phyloP scores from a whole-genome alignment of 257 asterid species.

The Salvia hispanica region DNA sequence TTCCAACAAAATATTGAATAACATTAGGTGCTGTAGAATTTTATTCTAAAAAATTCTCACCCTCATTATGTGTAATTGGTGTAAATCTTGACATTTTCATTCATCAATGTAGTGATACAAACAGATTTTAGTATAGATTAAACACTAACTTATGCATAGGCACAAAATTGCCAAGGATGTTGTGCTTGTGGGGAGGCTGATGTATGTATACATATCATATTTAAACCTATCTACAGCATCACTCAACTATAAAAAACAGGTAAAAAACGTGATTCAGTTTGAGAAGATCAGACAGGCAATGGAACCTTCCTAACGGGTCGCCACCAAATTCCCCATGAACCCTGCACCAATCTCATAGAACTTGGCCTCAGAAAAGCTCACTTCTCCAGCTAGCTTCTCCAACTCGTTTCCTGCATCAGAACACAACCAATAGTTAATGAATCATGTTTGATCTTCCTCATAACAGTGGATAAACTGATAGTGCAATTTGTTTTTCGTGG shows the following conservation, averaged over 20 bases:
- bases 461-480: neutral
- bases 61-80: neutral
- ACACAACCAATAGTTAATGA: neutral
- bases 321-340: slow-evolving; percentile 77
- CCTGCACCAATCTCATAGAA: slow-evolving; percentile 66
- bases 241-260: neutral
- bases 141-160: slow-evolving; percentile 10
- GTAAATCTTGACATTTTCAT: slow-evolving; percentile 12
- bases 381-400: slow-evolving; percentile 73
- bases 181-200: slow-evolving; percentile 11
- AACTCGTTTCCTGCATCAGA: slow-evolving; percentile 72
- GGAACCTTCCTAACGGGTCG: slow-evolving; percentile 41
- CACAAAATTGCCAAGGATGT: slow-evolving; percentile 2
- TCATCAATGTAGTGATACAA: slow-evolving; percentile 21
- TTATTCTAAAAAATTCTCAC: too few relatives aligned
- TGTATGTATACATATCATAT: slow-evolving; percentile 6
- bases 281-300: slow-evolving; percentile 4
- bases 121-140: slow-evolving; percentile 1
- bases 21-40: too few relatives aligned
- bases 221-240: slow-evolving; percentile 1
- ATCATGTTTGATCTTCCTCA: neutral
- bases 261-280: neutral
- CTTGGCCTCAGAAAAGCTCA: slow-evolving; percentile 70
- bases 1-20: too few relatives aligned
- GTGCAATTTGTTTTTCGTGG: too few relatives aligned